Evolutionary conservation across 23 red algal genomes (phyloP), one percentile per base, ranked within the genome.

Genomic region (Agarophyton chilense): DNA sequence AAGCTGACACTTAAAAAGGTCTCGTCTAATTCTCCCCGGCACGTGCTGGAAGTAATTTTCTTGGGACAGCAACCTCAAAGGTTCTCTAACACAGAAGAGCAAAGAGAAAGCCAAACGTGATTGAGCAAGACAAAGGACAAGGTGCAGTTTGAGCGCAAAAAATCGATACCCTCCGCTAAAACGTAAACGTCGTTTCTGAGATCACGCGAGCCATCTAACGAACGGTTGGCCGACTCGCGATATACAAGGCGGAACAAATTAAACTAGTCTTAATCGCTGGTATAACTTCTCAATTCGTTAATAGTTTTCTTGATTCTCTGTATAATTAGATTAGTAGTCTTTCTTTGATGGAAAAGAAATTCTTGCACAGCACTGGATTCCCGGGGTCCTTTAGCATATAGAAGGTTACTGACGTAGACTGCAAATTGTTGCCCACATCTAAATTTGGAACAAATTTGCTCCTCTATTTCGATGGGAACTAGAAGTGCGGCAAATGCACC

Each of bases 341-440:
- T 82, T 17, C 79, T 29, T 45, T 95, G 93, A 71, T 81, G 86
- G 24, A 71, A n/a, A 80, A 36, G 90, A 60, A 95, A 90, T 41
- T 95, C 93, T 58, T 95, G 93, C 13, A 95, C 93, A 42, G 93
- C 83, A 35, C 40, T 79, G 34, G 79, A 85, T 25, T 75, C 93
- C 16, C 85, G 93, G 7, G 85, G 72, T 21, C 93, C 93, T 76
- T 95, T 86, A 7, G 93, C 85, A 60, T 67, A 90, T 46, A 95
- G 25, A 10, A 86, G 93, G 29, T 90, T 73, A 39, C 35, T 65
- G 49, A 95, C 66, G 44, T 95, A 95, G 19, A 78, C 77, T 21
- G 52, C 79, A 71, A 84, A 93, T 24, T 80, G 46, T 63, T 93
- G 55, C 46, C 70, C 55, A 33, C 36, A n/a, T n/a, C 78, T 60